Evolutionary conservation across 1,139 yeast genomes (phyloP), one percentile per base, ranked within the genome.

Genomic region (Williopsis jadinii): DNA sequence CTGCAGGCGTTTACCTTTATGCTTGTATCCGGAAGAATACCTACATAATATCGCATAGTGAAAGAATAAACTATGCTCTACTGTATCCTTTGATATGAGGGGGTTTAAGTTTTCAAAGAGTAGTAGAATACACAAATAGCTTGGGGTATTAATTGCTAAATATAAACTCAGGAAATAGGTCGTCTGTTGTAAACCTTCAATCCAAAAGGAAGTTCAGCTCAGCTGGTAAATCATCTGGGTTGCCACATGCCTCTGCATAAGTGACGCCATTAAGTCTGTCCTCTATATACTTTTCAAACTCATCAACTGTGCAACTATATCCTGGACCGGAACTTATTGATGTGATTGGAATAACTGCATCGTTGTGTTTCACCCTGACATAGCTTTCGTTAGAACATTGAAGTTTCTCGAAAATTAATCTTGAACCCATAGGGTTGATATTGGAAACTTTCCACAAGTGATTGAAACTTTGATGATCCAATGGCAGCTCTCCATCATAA

Each of bases 381-480:
- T 24, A 47, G 2, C 43, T 39, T 27, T 37, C 47, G 6, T 39
- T 40, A 10, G 36, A 26, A 28, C 77, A 73, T 15, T 54, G 54
- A 48, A 71, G 62, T 48, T 73, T 66, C 53, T 77, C 84, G 32
- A 74, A 60, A 30, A 71, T 60, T 19, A 75, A 55, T 41, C 77
- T 64, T 2, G 75, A 76, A 9, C 78, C 81, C 76, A 73, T 74
- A 19, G 84, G 83, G 10, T 69, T 67, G 38, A 75, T 56, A 41
- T 73, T 73, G 3, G 71, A 66, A 36, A 69, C 67, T 40, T 63
- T 67, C 62, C 75, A 75, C 36, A 66, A 60, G 41, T 73, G 63
- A 30, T 63, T 62, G 52, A 72, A 70, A 32, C 63, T 65, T 39
- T 67, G 60, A 40, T 62, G 47, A 36, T 61, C 58, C n/a, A 58